These are phyloP conservation scores for Mimosa pudica DNA, from an alignment of 306 rosid genomes.

Conservation along the genomic window DNA sequence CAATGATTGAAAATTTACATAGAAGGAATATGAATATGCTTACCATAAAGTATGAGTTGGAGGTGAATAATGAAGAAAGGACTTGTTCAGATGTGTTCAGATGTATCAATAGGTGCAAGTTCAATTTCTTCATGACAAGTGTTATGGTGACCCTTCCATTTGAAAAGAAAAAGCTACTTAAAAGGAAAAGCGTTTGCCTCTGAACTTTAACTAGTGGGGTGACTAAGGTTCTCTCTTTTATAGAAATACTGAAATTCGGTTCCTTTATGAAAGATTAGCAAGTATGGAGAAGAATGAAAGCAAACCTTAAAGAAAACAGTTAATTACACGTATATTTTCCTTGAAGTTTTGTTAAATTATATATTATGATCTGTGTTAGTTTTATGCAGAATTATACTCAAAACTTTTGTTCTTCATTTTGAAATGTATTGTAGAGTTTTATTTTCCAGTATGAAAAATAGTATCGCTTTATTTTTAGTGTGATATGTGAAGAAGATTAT, in stretches of 20 bases:
- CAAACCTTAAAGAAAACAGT: constrained; percentile 2
- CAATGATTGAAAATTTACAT: constrained; percentile 20
- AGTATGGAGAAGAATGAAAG: constrained; percentile 30
- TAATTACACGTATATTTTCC: background rate
- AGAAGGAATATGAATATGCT: constrained; percentile 35
- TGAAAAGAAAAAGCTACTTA: constrained; percentile 42
- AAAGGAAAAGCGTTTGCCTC: constrained; percentile 45
- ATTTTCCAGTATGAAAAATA: background rate
- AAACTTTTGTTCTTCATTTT: background rate
- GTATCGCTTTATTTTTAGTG: background rate
- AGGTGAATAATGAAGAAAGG: constrained; percentile 30
- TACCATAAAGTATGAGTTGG: constrained; percentile 36
- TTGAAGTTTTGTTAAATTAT: background rate
- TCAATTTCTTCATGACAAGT: constrained; percentile 35
- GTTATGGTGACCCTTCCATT: constrained; percentile 42
- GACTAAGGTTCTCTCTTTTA: constrained; percentile 45
- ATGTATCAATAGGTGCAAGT: constrained; percentile 39
- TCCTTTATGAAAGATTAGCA: constrained; percentile 38
- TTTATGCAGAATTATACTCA: background rate
- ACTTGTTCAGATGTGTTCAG: constrained; percentile 39
- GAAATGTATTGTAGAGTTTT: background rate
- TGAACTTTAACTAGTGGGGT: constrained; percentile 45
- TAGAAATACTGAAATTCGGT: constrained; percentile 36
- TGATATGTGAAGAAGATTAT: background rate
- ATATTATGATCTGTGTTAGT: background rate